Percentiles rank a stretch among this genome's conserved stretches.
These are phyloP conservation scores for Epicoccum nigrum DNA, from an alignment of 2,329 filamentous ascomycete species.

Conservation along the genomic window DNA sequence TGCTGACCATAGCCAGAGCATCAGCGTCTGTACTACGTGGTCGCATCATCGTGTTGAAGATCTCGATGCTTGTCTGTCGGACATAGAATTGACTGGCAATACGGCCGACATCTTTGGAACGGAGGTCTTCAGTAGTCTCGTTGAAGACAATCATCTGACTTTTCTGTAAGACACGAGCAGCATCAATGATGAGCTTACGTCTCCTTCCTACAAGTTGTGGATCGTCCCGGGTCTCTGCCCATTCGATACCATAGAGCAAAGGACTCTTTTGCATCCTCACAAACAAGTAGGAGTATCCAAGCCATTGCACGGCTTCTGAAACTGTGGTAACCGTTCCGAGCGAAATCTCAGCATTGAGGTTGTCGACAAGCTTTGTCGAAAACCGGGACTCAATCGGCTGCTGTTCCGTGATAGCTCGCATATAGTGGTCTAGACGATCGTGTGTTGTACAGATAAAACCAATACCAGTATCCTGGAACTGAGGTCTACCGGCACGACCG, in stretches of 20 bases:
- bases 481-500: constrained; percentile 94
- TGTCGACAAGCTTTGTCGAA: constrained; percentile 91
- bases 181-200: constrained; percentile 84
- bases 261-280: constrained; percentile 95
- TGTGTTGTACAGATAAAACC: constrained; percentile 97
- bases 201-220: constrained; percentile 85
- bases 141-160: constrained; percentile 99
- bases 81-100: constrained; percentile 99
- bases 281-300: constrained; percentile 96
- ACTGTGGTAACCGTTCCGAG: constrained; percentile 95
- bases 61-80: constrained; percentile 87
- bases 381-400: constrained; percentile 98
- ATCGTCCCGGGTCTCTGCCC: constrained; percentile 87
- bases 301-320: constrained; percentile 91
- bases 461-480: constrained; percentile 97
- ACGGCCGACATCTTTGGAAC: constrained; percentile 91
- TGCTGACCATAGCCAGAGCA: constrained; percentile 92
- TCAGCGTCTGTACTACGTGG: constrained; percentile 87
- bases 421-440: constrained; percentile 90
- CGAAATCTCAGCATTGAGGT: constrained; percentile 92
- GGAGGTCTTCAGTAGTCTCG: constrained; percentile 87
- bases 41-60: constrained; percentile 96
- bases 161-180: constrained; percentile 82
- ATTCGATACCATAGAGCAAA: constrained; percentile 92
- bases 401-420: constrained; percentile 91